phyloP scores from a whole-genome alignment of 495 filamentous ascomycete species.

The Corynascus novoguineensis region DNA sequence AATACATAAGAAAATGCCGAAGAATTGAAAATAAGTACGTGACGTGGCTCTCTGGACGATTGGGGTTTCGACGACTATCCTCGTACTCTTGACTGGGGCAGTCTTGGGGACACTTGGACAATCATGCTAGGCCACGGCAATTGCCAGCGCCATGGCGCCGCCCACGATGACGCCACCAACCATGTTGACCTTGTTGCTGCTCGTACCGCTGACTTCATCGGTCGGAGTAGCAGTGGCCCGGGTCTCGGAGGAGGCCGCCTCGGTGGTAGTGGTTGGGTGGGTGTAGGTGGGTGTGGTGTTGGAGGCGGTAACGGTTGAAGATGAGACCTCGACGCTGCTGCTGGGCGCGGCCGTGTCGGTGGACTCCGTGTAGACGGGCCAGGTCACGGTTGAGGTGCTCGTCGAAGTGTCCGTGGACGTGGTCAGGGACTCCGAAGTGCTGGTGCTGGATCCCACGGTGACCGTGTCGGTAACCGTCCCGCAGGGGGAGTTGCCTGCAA shows the following conservation, averaged over 20 bases:
- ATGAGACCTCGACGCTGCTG: not conserved
- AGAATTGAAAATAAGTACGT: not conserved
- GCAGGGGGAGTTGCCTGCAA: not conserved
- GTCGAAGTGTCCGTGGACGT: constrained; percentile 8
- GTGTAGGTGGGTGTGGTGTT: not conserved
- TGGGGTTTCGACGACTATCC: no score
- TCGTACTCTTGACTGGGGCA: not conserved
- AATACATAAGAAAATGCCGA: not conserved
- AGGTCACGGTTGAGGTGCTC: not conserved
- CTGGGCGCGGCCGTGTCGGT: not conserved
- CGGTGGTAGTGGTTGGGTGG: not conserved
- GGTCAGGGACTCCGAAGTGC: not conserved
- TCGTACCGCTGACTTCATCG: not conserved
- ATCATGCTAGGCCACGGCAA: not conserved
- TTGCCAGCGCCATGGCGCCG: constrained; percentile 1
- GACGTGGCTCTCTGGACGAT: not conserved
- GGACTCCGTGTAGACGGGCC: not conserved
- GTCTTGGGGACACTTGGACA: not conserved
- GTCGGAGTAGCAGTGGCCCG: not conserved
- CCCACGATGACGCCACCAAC: constrained; percentile 2
- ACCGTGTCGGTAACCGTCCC: not conserved
- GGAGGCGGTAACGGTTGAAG: not conserved
- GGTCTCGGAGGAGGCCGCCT: not conserved
- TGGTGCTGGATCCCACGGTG: not conserved
- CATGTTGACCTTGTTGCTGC: constrained; percentile 2